Base-by-base conservation (phyloP, 768 basidiomycete genomes). In the Cyclocybe cylindracea region DNA sequence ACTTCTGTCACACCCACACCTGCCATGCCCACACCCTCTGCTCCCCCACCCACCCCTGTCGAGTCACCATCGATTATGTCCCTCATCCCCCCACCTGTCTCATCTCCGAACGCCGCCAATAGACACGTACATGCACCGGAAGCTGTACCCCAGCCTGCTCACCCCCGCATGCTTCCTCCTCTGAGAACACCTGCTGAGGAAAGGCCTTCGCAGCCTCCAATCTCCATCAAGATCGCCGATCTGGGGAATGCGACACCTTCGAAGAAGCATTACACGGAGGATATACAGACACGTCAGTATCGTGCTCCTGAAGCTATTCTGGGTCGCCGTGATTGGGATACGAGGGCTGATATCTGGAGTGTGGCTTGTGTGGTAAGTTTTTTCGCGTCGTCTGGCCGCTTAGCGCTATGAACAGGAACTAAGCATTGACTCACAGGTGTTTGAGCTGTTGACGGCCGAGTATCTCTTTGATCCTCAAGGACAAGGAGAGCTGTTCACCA, bases 231-330 rank as follows among this genome's bases (percentile, higher is more conserved):
- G 78, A 94, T 97, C 55, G 94, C 94, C 31, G 94, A 97, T 72
- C 74, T 97, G 39, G 94, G 94, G 19, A 97, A 97, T 66, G 94
- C 94, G 19, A 94, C 94, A 34, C 94, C 92, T 11, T 86, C 90
- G n/a, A 86, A 75, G 58, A 85, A 86, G 61, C 93, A 96, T 66
- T 97, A 84, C 66, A 96, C 94, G 7, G 94, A 95, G 63, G 94
- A 94, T 65, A 96, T 95, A 58, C 94, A 96, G 72, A 97, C 94
- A n/a, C 83, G 94, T 39, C 94, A 96, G 65, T 97, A 97, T 67
- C 87, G 94, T 55, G 83, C 90, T 24, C 94, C 94, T n/a, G 94
- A 97, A 68, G 94, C 92, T 48, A 94, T 97, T 59, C 73, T 95
- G 13, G 94, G 94, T 13, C 83, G 86, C 48, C 82, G 80, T 34